Evolutionary conservation across 2,329 filamentous ascomycete species (phyloP), one percentile per base, ranked within the genome.

Genomic region (Aspergillus terreus): DNA sequence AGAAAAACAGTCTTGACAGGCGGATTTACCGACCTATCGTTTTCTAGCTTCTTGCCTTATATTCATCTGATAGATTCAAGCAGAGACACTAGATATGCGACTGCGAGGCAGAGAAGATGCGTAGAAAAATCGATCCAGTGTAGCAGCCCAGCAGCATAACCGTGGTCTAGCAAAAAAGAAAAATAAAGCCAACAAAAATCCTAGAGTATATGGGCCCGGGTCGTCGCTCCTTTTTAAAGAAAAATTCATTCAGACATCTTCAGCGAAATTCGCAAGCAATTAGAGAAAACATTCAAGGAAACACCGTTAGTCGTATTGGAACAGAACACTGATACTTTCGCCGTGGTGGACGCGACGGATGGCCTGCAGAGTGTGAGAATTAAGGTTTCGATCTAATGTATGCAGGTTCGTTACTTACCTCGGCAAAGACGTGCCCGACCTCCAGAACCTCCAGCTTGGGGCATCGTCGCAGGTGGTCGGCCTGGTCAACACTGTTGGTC

Each of bases 281-380:
- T 30, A 50, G 48, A 40, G 33, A 42, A 50, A 42, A 43, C 35
- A 45, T 19, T 19, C 46, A 41, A 46, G 53, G 46, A 48, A 48
- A 41, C 41, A 48, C 44, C 48, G 44, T 54, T 70, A 91, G 69
- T 90, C 87, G 72, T 90, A 87, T 68, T 91, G 87, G 74, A 99
- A 99, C 47, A 99, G 81, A 55, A 94, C 90, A 70, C 91, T 96
- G 74, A 99, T 96, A 66, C 90, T 96, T 77, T 99, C 94, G 64
- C 94, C 94, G 71, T 97, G 92, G 74, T 99, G 94, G 53, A 97
- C 92, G 57, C 94, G 85, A 57, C 94, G 88, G 62, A 97, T 96
- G 46, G 94, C 84, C 83, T 85, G 51, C 15, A 60, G 52, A n/a
- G 40, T 43, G 52, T 70, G 57, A 70, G 65, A 51, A 55, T 64